Evolutionary conservation across 2,329 filamentous ascomycete species (phyloP), one percentile per base, ranked within the genome.

Genomic region (Trichoderma oligosporum): DNA sequence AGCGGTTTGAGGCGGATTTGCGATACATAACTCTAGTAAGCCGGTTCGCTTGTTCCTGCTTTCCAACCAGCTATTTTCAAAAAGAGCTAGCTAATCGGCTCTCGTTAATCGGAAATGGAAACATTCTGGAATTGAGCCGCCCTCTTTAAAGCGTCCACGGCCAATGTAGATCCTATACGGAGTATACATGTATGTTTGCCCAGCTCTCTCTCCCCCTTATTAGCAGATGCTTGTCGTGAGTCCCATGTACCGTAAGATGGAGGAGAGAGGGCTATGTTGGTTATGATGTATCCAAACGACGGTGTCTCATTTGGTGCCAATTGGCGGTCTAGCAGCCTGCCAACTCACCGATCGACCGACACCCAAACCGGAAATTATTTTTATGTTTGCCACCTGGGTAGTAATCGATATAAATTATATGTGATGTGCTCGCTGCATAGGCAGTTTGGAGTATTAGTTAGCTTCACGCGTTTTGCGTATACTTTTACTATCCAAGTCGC

Each of bases 271-370:
- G 35, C 51, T 18, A 27, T 31, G 20, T 25, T 25, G 27, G 20
- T 7, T 45, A n/a, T n/a, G n/a, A n/a, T n/a, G n/a, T n/a, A n/a
- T n/a, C n/a, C n/a, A n/a, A n/a, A n/a, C n/a, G n/a, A n/a, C n/a
- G 36, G 8, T 18, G 14, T 22, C 38, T 24, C 22, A 14, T 24
- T 33, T 5, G 16, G n/a, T 14, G 39, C 51, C 29, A 22, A 55
- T 29, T 45, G 51, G 51, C 51, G 51, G 51, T 55, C 51, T 52
- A 33, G 16, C 9, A 20, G 24, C 6, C 27, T 20, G 51, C 31
- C 51, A 55, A 4, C 39, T 27, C 39, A 55, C 20, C 33, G 41
- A 54, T 54, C 51, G 29, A 22, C 31, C 3, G 14, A 20, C 44
- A 31, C 27, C 27, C 27, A 18, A 33, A 16, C 16, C n/a, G 38